Conservation (phyloP, 345 rosid genomes). For the Kandelia obovata region DNA sequence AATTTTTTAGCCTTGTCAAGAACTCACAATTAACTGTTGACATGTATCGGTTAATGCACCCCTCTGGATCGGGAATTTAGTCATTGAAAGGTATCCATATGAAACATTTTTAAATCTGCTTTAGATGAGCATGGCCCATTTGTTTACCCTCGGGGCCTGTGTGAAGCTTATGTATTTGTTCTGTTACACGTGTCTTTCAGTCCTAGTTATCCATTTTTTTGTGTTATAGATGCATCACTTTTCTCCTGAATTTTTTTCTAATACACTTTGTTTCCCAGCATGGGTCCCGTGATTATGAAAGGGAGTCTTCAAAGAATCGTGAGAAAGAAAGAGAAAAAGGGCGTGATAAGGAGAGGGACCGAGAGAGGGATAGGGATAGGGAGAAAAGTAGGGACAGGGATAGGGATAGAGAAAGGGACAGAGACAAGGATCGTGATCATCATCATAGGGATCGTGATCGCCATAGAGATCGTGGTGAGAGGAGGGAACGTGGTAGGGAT, state of each 20-base stretch:
- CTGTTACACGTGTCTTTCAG: background rate
- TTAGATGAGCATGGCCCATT: too few species aligned
- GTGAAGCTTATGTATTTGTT: too few species aligned
- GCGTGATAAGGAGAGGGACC: constrained; percentile 34
- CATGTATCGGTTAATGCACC: too few species aligned
- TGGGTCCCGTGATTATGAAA: constrained; percentile 56
- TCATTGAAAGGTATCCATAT: too few species aligned
- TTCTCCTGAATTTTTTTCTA: background rate
- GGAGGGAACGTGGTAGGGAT: constrained; percentile 78
- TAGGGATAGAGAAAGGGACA: constrained; percentile 25
- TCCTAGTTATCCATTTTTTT: background rate
- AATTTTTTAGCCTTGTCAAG: too few species aligned
- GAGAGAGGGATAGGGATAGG: constrained; percentile 30
- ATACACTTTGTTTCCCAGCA: constrained; percentile 33
- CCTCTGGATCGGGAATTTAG: too few species aligned
- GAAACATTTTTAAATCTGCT: too few species aligned
- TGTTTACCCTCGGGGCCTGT: too few species aligned
- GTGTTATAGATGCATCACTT: background rate
- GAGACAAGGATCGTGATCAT: constrained; percentile 53
- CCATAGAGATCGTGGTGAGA: constrained; percentile 62
- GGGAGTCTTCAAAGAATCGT: constrained; percentile 50
- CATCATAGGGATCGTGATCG: constrained; percentile 64
- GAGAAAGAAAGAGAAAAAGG: constrained; percentile 33
- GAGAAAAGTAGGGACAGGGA: constrained; percentile 24
- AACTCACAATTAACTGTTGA: too few species aligned